Evolutionary conservation across 176 grass and related monocot species (phyloP).

Genomic region (Puya raimondii): DNA sequence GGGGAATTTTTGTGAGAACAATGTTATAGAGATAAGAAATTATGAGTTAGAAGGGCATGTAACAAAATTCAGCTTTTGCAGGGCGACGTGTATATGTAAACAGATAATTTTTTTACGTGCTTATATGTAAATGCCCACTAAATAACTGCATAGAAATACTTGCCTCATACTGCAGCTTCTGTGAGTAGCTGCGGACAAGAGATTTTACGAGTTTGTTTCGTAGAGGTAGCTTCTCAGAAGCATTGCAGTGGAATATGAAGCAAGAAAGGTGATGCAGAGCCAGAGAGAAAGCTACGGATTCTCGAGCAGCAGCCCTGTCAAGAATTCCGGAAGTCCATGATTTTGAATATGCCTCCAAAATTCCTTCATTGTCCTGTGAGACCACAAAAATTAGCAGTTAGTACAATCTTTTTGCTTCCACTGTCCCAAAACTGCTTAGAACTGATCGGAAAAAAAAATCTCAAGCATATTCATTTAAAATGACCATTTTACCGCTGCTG

Average conservation of each 20-base stretch:
- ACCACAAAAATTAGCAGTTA: background rate
- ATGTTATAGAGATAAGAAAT: too few relatives aligned
- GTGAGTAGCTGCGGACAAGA: slow-evolving; percentile 45
- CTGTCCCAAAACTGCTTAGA: too few relatives aligned
- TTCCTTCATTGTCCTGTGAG: slow-evolving; percentile 52
- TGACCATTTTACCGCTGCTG: background rate
- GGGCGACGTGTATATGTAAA: background rate
- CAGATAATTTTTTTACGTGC: background rate
- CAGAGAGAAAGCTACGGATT: slow-evolving; percentile 48
- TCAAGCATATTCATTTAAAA: too few relatives aligned
- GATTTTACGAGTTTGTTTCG: slow-evolving; percentile 62
- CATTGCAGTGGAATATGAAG: slow-evolving; percentile 36
- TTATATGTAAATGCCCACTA: background rate
- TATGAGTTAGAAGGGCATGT: too few relatives aligned
- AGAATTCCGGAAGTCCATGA: slow-evolving; percentile 72
- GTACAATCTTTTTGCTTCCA: background rate
- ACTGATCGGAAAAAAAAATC: too few relatives aligned
- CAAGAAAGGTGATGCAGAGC: slow-evolving; percentile 58
- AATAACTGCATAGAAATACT: background rate
- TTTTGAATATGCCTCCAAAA: slow-evolving; percentile 79
- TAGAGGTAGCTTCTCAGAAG: slow-evolving; percentile 25
- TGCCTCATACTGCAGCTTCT: slow-evolving; percentile 62
- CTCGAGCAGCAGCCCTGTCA: slow-evolving; percentile 51
- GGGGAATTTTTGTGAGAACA: too few relatives aligned
- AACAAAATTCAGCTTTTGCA: too few relatives aligned